Base-by-base conservation (phyloP, 768 basidiomycete genomes). In the Inosperma sp. region DNA sequence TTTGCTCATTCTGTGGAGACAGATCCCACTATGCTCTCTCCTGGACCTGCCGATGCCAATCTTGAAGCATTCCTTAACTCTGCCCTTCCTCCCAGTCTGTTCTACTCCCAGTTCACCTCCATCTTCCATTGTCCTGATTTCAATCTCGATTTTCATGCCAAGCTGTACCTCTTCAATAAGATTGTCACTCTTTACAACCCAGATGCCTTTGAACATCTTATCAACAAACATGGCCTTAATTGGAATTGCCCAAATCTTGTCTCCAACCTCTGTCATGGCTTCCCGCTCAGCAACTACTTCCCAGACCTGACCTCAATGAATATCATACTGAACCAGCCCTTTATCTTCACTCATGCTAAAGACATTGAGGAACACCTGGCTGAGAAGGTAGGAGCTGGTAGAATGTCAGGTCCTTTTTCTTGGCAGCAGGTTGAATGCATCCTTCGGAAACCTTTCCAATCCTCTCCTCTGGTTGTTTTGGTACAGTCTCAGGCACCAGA, bases 161-260 rank as follows among this genome's bases (percentile, higher is more conserved):
- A 27, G 40, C 19, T 56, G 22, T 40, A 51, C 19, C 37, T 67
- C 6, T 67, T 60, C 26, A 19, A 60, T 6, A 50, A 47, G 2
- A 62, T 70, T 14, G 22, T 62, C 4, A 59, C 56, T 6, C 72
- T 69, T 2, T 72, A 72, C 51, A 48, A 63, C 53, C 30, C 62
- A 1, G 23, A 55, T 7, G 65, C 66, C 5, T 69, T 72, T 33
- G 54, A 60, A 5, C 10, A 5, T 1, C 44, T 58, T 10, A 54
- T 70, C 3, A 4, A 16, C 2, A 56, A 51, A 21, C 55, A 61
- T 31, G 48, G 61, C 16, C 58, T 72, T 3, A 25, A 40, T 3
- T 4, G 50, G 3, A 6, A 21, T 14, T 72, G 71, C 26, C 72
- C 70, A 0, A 7, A 53, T 6, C 59, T 73, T 3, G 46, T 60